Percentiles rank a stretch among this genome's conserved stretches.
phyloP scores from a whole-genome alignment of 495 filamentous ascomycete species.

The Trichoderma virens region DNA sequence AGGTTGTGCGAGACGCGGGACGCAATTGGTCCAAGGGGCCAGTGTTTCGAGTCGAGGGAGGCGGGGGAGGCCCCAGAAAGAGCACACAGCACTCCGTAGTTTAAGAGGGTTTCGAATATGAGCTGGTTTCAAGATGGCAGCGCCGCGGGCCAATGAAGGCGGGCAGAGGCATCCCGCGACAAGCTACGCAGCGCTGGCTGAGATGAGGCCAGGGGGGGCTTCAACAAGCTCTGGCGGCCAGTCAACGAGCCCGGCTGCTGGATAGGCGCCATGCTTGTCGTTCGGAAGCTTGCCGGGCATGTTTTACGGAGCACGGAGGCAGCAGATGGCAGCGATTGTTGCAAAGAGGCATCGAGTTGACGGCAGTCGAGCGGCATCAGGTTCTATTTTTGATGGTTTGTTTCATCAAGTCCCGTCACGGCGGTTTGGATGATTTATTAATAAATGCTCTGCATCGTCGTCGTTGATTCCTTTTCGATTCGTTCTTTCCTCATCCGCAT shows the following conservation, averaged over 20 bases:
- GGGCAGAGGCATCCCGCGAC: neutral
- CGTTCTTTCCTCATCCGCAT: neutral
- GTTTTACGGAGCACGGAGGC: too few relatives aligned
- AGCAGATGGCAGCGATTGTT: too few relatives aligned
- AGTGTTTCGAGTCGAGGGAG: neutral
- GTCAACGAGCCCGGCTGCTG: too few relatives aligned
- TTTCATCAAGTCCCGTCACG: too few relatives aligned
- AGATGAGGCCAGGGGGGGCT: neutral
- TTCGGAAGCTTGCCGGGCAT: too few relatives aligned
- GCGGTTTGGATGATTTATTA: neutral
- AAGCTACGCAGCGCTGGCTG: neutral
- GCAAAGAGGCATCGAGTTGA: too few relatives aligned
- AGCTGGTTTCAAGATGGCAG: constrained; percentile 4
- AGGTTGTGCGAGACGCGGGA: neutral
- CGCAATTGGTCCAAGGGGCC: neutral
- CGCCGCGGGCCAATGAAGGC: neutral
- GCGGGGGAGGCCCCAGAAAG: too few relatives aligned
- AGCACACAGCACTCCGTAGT: too few relatives aligned
- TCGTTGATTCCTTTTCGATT: neutral
- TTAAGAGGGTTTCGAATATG: neutral
- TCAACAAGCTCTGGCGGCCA: neutral
- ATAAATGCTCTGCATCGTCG: neutral
- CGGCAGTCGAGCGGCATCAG: too few relatives aligned
- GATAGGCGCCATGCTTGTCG: too few relatives aligned
- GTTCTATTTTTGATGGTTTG: too few relatives aligned